Base-by-base conservation (phyloP, 2,329 filamentous ascomycete species). In the Pleoardoris graminearum region DNA sequence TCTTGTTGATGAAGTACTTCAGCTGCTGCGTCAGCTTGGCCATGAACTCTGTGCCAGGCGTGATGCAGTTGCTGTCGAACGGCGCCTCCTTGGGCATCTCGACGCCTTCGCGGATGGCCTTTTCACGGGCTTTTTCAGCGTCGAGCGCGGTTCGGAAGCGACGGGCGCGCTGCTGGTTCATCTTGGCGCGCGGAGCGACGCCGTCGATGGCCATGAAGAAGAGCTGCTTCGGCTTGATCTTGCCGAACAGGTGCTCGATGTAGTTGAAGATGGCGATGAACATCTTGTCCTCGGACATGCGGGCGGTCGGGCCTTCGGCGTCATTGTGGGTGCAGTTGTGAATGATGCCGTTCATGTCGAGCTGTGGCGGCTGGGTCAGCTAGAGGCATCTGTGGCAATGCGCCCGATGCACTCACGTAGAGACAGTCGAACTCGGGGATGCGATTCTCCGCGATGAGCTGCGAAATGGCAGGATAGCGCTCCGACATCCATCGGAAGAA, bases 171-270 rank as follows among this genome's bases (percentile, higher is more conserved):
- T 99, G 94, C 76, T 99, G 94, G 75, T 99, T 99, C 94, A 99
- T 99, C 82, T 99, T 99, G 64, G 94, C 94, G 67, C 94, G 89
- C 16, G 94, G 95, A 19, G 94, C 94, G 57, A 99, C 95, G 67
- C 94, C 94, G 69, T 99, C 94, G 60, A 99, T 94, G 45, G 94
- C 95, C 94, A 99, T 99, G 80, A 97, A 99, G 78, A 99, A 99
- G 30, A 99, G 84, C 80, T 97, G 88, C 77, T 96, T 93, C 11
- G 94, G 94, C 76, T 97, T 97, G 72, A 99, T 99, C 76, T 97
- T 99, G 65, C 93, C 92, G 75, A 96, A 99, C 48, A 99, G 77
- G 78, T 99, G 94, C 76, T 99, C 94, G 62, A 99, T 99, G 75
- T 99, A 99, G 77, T 97, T 97, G 84, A 99, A 99, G 68, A 99